Conservation (phyloP, 306 rosid genomes). For the Acacia melanoxylon region DNA sequence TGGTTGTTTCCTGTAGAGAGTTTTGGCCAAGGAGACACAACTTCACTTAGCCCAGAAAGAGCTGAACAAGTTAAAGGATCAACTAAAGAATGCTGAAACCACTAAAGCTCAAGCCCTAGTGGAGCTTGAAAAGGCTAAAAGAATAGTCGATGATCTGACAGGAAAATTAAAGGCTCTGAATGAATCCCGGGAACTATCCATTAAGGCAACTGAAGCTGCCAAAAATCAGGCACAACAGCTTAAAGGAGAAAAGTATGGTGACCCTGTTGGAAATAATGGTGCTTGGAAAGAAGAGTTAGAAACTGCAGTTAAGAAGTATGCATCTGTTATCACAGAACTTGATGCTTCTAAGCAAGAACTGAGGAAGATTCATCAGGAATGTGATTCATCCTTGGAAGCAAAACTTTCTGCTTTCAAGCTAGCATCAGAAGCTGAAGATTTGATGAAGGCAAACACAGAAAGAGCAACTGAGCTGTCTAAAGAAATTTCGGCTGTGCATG, state of each 20-base stretch:
- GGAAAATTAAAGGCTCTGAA: conserved; percentile 55
- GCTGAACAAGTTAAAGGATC: conserved; percentile 81
- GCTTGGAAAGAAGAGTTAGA: conserved; percentile 82
- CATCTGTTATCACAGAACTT: conserved; percentile 65
- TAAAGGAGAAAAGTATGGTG: conserved; percentile 53
- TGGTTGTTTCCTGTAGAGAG: conserved; percentile 62
- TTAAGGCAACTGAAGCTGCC: conserved; percentile 66
- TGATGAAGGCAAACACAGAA: conserved; percentile 55
- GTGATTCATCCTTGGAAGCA: conserved; percentile 64
- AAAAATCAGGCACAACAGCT: conserved; percentile 62
- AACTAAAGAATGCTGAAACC: conserved; percentile 78
- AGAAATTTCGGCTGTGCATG: conserved; percentile 72
- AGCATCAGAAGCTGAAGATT: conserved; percentile 67
- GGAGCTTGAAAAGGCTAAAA: conserved; percentile 78
- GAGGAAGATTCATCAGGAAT: conserved; percentile 70
- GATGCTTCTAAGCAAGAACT: conserved; percentile 83
- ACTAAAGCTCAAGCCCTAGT: conserved; percentile 78
- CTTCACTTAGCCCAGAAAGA: conserved; percentile 80
- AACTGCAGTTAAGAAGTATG: conserved; percentile 58
- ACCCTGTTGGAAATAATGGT: conserved; percentile 42
- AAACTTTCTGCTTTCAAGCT: conserved; percentile 59
- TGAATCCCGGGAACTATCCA: conserved; percentile 71
- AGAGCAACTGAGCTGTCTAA: conserved; percentile 67
- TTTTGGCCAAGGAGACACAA: conserved; percentile 82
- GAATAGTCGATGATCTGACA: conserved; percentile 61